phyloP scores from a whole-genome alignment of 768 basidiomycete genomes.

The Xerocomus potaroensis region DNA sequence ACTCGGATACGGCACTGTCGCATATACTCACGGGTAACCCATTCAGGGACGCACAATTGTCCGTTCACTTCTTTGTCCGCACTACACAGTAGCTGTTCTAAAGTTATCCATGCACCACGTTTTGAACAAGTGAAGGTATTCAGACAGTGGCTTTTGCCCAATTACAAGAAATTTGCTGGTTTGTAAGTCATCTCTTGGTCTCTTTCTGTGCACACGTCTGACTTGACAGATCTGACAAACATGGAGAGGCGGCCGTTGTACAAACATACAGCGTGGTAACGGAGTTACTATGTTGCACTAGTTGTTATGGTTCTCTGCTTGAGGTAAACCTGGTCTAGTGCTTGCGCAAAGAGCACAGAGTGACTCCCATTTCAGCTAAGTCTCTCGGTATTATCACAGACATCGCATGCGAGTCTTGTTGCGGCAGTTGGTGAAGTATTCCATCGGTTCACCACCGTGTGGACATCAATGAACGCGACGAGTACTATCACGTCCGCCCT shows the following conservation, averaged over 20 bases:
- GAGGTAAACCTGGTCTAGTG: slow-evolving; percentile 43
- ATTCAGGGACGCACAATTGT: slow-evolving; percentile 31
- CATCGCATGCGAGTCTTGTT: slow-evolving; percentile 49
- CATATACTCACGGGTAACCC: slow-evolving; percentile 7
- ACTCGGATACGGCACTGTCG: neutral
- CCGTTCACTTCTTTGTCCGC: slow-evolving; percentile 34
- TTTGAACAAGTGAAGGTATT: slow-evolving; percentile 74
- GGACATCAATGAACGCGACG: slow-evolving; percentile 71
- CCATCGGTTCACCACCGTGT: slow-evolving; percentile 66
- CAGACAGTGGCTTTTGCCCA: slow-evolving; percentile 71
- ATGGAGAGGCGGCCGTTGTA: slow-evolving; percentile 37
- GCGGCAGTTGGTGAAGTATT: slow-evolving; percentile 65
- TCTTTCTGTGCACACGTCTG: neutral
- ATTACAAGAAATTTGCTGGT: slow-evolving; percentile 50
- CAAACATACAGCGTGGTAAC: slow-evolving; percentile 54
- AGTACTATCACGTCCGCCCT: slow-evolving; percentile 54
- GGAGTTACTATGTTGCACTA: slow-evolving; percentile 56
- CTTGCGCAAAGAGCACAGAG: neutral
- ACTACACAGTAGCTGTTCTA: slow-evolving; percentile 42
- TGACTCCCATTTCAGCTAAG: slow-evolving; percentile 40
- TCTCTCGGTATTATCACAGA: slow-evolving; percentile 49
- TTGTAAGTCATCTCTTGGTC: slow-evolving; percentile 35
- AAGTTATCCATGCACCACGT: slow-evolving; percentile 52
- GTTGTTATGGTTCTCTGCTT: slow-evolving; percentile 64
- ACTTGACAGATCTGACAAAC: slow-evolving; percentile 25